A percentile compares a stretch with the other conserved stretches of the same genome.
These are phyloP conservation scores for Gossypium arboreum DNA, from an alignment of 345 rosid species.

Conservation along the genomic window DNA sequence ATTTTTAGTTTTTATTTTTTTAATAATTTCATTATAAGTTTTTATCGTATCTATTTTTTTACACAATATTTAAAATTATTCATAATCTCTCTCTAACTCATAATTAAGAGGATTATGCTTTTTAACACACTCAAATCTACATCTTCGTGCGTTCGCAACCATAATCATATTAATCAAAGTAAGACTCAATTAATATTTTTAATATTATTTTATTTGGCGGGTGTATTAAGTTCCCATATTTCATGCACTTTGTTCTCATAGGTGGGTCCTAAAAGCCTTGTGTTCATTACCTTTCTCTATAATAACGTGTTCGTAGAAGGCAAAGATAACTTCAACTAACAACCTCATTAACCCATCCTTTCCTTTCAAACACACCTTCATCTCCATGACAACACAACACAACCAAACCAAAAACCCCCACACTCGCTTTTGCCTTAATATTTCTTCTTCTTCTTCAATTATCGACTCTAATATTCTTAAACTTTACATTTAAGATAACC, in stretches of 20 bases:
- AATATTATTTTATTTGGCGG: not conserved
- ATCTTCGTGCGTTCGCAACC: fast-evolving
- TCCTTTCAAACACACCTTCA: not conserved
- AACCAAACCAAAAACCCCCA: not conserved
- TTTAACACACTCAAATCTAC: fast-evolving
- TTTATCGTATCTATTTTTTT: fast-evolving
- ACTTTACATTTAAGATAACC: constrained; percentile 4
- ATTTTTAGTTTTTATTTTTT: too few relatives aligned
- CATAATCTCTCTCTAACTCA: fast-evolving
- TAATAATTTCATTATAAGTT: too few relatives aligned
- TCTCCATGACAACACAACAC: not conserved
- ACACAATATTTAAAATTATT: too few relatives aligned
- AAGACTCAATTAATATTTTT: not conserved
- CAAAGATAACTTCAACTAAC: constrained; percentile 11
- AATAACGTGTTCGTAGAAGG: constrained; percentile 25
- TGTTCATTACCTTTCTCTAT: not conserved
- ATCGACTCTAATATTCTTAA: not conserved
- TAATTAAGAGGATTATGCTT: too few relatives aligned
- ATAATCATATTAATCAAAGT: not conserved
- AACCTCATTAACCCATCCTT: constrained; percentile 7
- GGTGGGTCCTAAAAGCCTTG: constrained; percentile 6
- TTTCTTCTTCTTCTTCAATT: not conserved
- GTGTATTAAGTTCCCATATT: not conserved
- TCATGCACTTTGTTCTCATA: not conserved
- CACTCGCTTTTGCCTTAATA: not conserved